Conservation (phyloP, 106 monocot species). For the Ottelia alismoides region DNA sequence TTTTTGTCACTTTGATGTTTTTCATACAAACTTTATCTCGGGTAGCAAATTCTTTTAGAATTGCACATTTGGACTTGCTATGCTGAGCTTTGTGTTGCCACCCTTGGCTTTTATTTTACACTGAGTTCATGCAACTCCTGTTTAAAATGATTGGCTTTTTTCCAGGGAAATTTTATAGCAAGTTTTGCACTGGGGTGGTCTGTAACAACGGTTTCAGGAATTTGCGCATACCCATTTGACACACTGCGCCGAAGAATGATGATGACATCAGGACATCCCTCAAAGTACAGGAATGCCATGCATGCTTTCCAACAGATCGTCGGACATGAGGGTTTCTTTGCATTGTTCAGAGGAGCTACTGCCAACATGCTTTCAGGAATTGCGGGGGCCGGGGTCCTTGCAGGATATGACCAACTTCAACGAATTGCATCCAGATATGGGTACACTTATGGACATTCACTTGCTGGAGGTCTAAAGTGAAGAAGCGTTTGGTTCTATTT, state of each 20-base stretch:
- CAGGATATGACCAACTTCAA: slow-evolving; percentile 75
- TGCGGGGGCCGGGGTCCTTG: slow-evolving; percentile 84
- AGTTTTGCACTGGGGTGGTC: slow-evolving; percentile 74
- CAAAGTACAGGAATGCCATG: slow-evolving; percentile 42
- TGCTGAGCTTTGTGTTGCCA: no score
- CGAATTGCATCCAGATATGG: slow-evolving; percentile 19
- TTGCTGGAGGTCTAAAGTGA: slow-evolving; percentile 30
- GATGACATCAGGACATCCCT: slow-evolving; percentile 68
- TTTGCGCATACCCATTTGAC: slow-evolving; percentile 90
- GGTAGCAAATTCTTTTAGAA: no score
- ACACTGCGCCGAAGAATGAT: slow-evolving; percentile 92
- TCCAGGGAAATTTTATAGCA: slow-evolving; percentile 78
- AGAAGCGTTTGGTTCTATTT: no score
- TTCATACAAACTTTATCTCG: no score
- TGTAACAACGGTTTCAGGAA: slow-evolving; percentile 62
- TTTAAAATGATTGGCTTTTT: no score
- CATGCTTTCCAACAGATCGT: slow-evolving; percentile 62
- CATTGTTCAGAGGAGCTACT: slow-evolving; percentile 59
- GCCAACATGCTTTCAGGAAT: slow-evolving; percentile 94
- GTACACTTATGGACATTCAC: not conserved
- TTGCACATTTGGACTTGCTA: no score
- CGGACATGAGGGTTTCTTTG: slow-evolving; percentile 39
- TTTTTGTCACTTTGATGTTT: no score
- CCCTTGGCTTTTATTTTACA: no score
- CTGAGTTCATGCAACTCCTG: no score